Base-by-base conservation (phyloP, 1,284 basidiomycete genomes). In the Stereum hirsutum region DNA sequence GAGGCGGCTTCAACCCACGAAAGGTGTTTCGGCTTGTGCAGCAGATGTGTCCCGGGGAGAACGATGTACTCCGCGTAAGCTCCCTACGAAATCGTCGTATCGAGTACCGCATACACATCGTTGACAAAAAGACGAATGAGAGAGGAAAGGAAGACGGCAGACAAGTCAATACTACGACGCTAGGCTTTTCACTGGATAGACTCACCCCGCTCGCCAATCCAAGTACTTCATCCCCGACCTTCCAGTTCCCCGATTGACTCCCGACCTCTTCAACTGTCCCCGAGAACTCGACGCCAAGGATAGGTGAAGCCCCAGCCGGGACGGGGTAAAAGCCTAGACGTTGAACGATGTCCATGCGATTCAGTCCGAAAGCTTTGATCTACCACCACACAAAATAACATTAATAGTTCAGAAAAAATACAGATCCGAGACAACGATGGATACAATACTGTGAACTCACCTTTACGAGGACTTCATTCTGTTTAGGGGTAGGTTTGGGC, bases 231-330 rank as follows among this genome's bases (percentile, higher is more conserved):
- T 96, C 89, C 7, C 84, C 87, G 15, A 74, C 60, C 55, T 81
- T 74, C 78, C 79, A 91, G 36, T 66, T 63, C 6, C 63, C 59
- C 20, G 74, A 74, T 20, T 64, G 68, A 17, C 70, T 58, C 1
- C 81, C 86, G 11, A 84, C 52, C 47, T 79, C 69, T 28, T 70
- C 67, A 45, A 95, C 71, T 2, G 60, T 63, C 3, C 92, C 91
- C 15, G 89, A 80, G 61, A 96, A 97, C 62, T 97, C 94, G 43
- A 97, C 90, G 6, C 95, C 93, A 21, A 97, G 72, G 57, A 95
- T 84, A 6, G 70, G 62, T 14, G 84, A 82, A 12, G 81, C 75
- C 40, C 85, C 88, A 12, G 84, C 74, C 7, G 93, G 94, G 3
- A 80, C 60, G 2, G 90, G 83, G 58, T 94, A 94, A 34, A 65